phyloP scores from a whole-genome alignment of 1,284 basidiomycete genomes.

The Trametes hirsuta region DNA sequence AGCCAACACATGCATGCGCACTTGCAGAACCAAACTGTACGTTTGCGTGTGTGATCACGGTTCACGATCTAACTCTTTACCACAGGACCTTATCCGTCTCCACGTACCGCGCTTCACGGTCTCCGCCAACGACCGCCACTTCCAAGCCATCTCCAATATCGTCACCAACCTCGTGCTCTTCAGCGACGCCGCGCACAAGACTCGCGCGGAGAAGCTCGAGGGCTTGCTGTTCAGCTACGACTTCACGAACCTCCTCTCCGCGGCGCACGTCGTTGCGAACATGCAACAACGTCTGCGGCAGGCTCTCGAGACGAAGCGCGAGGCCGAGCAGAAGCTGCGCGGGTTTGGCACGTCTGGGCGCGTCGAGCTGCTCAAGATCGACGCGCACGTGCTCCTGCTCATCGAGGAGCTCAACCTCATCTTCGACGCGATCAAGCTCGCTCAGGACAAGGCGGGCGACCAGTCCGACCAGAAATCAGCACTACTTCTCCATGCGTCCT shows the following conservation, averaged over 20 bases:
- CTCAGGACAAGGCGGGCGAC: conserved; percentile 77
- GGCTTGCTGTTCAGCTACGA: conserved; percentile 90
- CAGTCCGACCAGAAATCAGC: conserved; percentile 80
- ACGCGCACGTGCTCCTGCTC: conserved; percentile 76
- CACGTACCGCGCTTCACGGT: conserved; percentile 88
- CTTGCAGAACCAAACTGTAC: conserved; percentile 80
- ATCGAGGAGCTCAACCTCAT: conserved; percentile 85
- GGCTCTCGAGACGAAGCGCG: conserved; percentile 63
- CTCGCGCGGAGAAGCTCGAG: conserved; percentile 78
- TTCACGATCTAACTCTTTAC: conserved; percentile 6
- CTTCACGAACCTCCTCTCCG: conserved; percentile 77
- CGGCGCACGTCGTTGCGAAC: conserved; percentile 71
- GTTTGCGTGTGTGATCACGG: conserved; percentile 21
- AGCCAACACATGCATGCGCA: conserved; percentile 58
- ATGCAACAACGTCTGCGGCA: conserved; percentile 79
- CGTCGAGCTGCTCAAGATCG: conserved; percentile 69
- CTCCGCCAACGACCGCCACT: conserved; percentile 87
- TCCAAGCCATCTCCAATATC: conserved; percentile 86
- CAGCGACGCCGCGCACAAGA: conserved; percentile 84
- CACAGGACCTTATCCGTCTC: conserved; percentile 80
- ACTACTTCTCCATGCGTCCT: conserved; percentile 80
- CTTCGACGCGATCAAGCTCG: conserved; percentile 87
- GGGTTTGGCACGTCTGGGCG: conserved; percentile 49
- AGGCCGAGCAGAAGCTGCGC: conserved; percentile 46
- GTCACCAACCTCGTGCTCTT: conserved; percentile 89